phyloP scores from a whole-genome alignment of 441 rosid species.

The Aquilaria agallochum region DNA sequence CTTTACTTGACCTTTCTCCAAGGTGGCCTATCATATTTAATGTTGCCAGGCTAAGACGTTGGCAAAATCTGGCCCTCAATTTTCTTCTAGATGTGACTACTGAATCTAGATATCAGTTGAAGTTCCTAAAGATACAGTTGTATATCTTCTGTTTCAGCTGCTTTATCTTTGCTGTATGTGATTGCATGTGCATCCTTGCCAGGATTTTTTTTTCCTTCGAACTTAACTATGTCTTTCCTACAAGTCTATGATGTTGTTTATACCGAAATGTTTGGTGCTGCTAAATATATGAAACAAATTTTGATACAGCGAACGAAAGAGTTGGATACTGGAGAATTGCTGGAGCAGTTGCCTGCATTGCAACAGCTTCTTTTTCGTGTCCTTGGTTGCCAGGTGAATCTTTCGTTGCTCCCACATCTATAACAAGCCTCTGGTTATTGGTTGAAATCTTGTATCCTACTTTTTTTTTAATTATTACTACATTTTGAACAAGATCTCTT shows the following conservation, averaged over 20 bases:
- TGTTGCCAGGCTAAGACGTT: too few relatives aligned
- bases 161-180: too few relatives aligned
- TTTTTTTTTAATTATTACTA: background rate
- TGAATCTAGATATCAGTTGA: too few relatives aligned
- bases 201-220: background rate
- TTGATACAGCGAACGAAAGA: slow-evolving; percentile 80
- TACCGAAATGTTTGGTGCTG: slow-evolving; percentile 5
- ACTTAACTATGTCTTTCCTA: background rate
- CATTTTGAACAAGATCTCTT: background rate
- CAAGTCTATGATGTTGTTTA: background rate
- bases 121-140: too few relatives aligned
- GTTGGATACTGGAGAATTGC: slow-evolving; percentile 79
- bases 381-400: slow-evolving; percentile 84
- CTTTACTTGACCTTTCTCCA: too few relatives aligned
- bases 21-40: too few relatives aligned
- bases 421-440: background rate
- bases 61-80: too few relatives aligned
- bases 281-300: slow-evolving; percentile 6
- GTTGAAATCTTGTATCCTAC: slow-evolving; percentile 7
- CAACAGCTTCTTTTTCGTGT: slow-evolving; percentile 93
- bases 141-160: too few relatives aligned
- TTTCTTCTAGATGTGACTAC: too few relatives aligned
- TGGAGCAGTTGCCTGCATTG: slow-evolving; percentile 85
- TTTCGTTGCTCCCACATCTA: slow-evolving; percentile 7
- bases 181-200: too few relatives aligned